A percentile compares a stretch with the other conserved stretches of the same genome.
phyloP scores from a whole-genome alignment of 163 green algal species.

The Scenedesmus sp. region DNA sequence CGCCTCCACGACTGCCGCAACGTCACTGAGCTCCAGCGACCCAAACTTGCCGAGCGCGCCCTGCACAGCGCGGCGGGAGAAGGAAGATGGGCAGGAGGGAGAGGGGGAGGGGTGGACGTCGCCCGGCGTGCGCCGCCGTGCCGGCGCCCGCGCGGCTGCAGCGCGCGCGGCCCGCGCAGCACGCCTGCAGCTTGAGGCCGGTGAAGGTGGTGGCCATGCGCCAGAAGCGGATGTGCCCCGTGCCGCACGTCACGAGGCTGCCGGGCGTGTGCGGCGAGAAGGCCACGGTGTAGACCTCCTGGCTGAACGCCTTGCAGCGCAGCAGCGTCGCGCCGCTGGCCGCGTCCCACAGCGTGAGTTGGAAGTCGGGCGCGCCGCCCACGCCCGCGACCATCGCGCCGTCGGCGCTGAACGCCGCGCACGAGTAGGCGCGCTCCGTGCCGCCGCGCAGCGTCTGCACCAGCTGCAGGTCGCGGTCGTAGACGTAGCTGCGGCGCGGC shows the following conservation, averaged over 20 bases:
- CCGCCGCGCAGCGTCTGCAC: slow-evolving; percentile 57
- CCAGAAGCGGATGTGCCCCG: slow-evolving; percentile 91
- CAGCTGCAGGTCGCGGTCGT: slow-evolving; percentile 50
- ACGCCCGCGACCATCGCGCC: slow-evolving; percentile 74
- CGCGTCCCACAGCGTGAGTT: slow-evolving; percentile 87
- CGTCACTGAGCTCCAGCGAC: slow-evolving; percentile 78
- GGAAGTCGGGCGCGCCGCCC: slow-evolving; percentile 77
- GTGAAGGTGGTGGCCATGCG: slow-evolving; percentile 89
- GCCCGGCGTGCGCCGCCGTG: too few species aligned
- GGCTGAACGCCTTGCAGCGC: slow-evolving; percentile 81
- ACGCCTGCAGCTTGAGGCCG: slow-evolving; percentile 86
- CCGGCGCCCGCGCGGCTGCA: too few species aligned
- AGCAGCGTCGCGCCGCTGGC: slow-evolving; percentile 69
- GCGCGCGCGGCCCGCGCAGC: not conserved
- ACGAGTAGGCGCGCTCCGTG: slow-evolving; percentile 69
- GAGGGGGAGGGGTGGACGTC: not conserved
- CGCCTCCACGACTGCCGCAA: slow-evolving; percentile 79
- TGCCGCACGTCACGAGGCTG: slow-evolving; percentile 75
- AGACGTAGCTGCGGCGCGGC: slow-evolving; percentile 18
- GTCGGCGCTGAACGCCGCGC: slow-evolving; percentile 67
- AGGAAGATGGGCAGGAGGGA: too few species aligned
- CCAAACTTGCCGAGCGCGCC: slow-evolving; percentile 84
- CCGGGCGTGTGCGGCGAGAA: slow-evolving; percentile 74
- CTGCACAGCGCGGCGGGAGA: slow-evolving; percentile 10
- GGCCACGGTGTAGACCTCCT: slow-evolving; percentile 76